Evolutionary conservation across 2,329 filamentous ascomycete genomes (phyloP).

Genomic region (Beauveria sp.): DNA sequence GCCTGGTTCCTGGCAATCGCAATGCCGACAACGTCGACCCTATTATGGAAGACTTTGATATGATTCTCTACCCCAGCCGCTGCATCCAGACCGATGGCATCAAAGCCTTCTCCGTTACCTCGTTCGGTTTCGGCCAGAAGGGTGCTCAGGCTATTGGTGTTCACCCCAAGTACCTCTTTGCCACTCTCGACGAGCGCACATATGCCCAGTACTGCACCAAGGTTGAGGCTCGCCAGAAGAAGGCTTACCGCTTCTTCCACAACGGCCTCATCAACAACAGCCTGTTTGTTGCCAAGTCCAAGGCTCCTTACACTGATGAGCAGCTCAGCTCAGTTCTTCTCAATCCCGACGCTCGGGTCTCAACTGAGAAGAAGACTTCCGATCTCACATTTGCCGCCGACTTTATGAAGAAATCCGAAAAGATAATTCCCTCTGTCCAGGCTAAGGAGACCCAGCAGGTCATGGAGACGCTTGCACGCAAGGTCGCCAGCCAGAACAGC

Average conservation of each 20-base stretch:
- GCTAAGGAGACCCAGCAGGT: slow-evolving; percentile 62
- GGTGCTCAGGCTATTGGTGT: slow-evolving; percentile 95
- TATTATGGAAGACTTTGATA: slow-evolving; percentile 94
- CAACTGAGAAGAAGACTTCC: slow-evolving; percentile 76
- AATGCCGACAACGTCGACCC: slow-evolving; percentile 97
- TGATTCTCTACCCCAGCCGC: slow-evolving; percentile 93
- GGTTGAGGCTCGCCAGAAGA: slow-evolving; percentile 93
- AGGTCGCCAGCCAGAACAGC: slow-evolving; percentile 49
- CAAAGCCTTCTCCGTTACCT: slow-evolving; percentile 98
- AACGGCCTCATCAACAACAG: slow-evolving; percentile 97
- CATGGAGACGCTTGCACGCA: slow-evolving; percentile 67
- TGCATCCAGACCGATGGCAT: slow-evolving; percentile 95
- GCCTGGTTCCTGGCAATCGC: slow-evolving; percentile 91
- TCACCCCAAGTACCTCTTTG: slow-evolving; percentile 92
- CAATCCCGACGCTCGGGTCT: slow-evolving; percentile 85
- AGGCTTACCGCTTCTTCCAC: slow-evolving; percentile 97
- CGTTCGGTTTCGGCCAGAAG: slow-evolving; percentile 99
- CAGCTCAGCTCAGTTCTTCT: slow-evolving; percentile 84
- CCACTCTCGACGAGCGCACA: slow-evolving; percentile 79
- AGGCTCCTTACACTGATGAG: slow-evolving; percentile 82
- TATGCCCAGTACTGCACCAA: slow-evolving; percentile 79
- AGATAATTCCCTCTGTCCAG: slow-evolving; percentile 40
- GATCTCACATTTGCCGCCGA: slow-evolving; percentile 65
- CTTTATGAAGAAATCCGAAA: slow-evolving; percentile 58
- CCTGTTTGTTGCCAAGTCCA: slow-evolving; percentile 90